Conservation (phyloP, 306 rosid genomes). For the Vicia faba region DNA sequence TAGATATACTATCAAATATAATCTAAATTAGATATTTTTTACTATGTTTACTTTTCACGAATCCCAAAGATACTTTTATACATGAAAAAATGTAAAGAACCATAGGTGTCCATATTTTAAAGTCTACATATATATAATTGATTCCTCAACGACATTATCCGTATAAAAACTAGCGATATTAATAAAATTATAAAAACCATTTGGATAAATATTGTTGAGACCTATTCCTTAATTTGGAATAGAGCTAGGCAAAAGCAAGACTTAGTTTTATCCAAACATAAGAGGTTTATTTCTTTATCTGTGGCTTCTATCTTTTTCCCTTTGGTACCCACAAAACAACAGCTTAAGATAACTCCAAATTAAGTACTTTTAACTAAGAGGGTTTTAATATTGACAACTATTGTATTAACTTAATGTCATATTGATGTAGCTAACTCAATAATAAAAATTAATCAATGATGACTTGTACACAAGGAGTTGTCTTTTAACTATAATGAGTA, state of each 20-base stretch:
- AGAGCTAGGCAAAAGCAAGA: not conserved
- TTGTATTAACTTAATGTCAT: not conserved
- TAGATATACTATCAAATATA: too few species aligned
- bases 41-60: too few species aligned
- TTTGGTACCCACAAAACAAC: slow-evolving; percentile 35
- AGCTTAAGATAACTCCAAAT: slow-evolving; percentile 11
- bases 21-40: too few species aligned
- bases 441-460: slow-evolving; percentile 31
- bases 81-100: too few species aligned
- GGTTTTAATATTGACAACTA: slow-evolving; percentile 32
- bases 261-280: not conserved
- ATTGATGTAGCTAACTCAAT: slow-evolving; percentile 11
- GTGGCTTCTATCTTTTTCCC: slow-evolving; percentile 13
- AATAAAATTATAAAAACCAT: not conserved
- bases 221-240: not conserved
- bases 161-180: not conserved
- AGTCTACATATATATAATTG: too few species aligned
- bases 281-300: not conserved
- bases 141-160: too few species aligned
- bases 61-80: too few species aligned
- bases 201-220: not conserved
- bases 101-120: too few species aligned
- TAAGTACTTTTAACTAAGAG: slow-evolving; percentile 10
- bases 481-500: slow-evolving; percentile 36
- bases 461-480: slow-evolving; percentile 7